Evolutionary conservation across 192 early-diverging fungal genomes (phyloP).

Genomic region (Backusella psychrophila): DNA sequence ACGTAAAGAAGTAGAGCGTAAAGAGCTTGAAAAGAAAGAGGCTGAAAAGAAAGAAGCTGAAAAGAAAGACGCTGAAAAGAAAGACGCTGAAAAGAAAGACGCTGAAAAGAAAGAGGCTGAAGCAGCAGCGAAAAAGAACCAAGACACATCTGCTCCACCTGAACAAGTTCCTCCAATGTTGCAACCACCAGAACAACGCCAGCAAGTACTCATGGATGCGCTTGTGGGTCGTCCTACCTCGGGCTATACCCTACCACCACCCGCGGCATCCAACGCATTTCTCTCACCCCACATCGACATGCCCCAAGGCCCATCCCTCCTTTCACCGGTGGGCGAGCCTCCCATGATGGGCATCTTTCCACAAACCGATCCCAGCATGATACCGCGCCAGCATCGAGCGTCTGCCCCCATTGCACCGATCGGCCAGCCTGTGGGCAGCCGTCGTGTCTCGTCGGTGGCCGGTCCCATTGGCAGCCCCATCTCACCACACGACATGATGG

Average conservation of each 20-base stretch:
- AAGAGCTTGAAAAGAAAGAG: not conserved
- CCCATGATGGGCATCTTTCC: not conserved
- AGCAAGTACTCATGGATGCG: constrained; percentile 14
- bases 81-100: no score
- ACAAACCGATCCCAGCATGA: not conserved
- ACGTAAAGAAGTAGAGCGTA: not conserved
- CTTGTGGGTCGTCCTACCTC: constrained; percentile 7
- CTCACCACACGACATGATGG: not conserved
- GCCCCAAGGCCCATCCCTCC: not conserved
- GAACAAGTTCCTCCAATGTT: not conserved
- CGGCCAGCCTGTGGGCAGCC: constrained; percentile 1
- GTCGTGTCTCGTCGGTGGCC: constrained; percentile 8
- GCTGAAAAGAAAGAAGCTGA: not conserved
- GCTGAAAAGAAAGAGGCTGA: not conserved
- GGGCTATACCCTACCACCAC: not conserved
- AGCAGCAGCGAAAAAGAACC: not conserved
- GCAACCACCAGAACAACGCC: constrained; percentile 5
- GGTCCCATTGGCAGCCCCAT: constrained; percentile 17
- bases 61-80: not conserved
- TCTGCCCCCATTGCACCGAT: constrained; percentile 3
- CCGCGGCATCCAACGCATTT: not conserved
- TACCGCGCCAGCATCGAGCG: not conserved
- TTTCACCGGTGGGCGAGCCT: not conserved
- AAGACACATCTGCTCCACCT: not conserved
- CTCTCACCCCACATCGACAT: not conserved